Evolutionary conservation across 352 stramenopile species (phyloP).

Genomic region (Phytopythium oedochilum): DNA sequence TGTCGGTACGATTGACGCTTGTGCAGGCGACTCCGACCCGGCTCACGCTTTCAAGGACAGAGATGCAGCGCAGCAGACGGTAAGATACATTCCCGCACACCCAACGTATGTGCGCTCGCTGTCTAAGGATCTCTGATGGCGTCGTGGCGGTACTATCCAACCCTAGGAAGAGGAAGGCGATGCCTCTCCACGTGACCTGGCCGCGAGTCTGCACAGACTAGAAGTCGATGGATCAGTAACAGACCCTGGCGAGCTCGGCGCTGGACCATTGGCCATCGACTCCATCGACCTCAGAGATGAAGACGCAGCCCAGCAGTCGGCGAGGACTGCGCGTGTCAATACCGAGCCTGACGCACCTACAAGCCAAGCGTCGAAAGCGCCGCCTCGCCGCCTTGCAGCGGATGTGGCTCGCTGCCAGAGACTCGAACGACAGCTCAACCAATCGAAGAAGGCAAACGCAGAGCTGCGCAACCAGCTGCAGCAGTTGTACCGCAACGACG

Average conservation of each 20-base stretch:
- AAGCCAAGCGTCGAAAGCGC: background rate
- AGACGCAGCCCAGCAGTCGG: background rate
- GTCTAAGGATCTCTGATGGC: too few species aligned
- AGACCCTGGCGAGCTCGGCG: too few species aligned
- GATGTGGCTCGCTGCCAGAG: background rate
- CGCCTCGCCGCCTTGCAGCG: background rate
- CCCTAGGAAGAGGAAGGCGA: background rate
- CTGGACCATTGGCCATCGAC: too few species aligned
- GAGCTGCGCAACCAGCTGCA: slow-evolving; percentile 46
- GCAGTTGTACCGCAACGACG: slow-evolving; percentile 43
- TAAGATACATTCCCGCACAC: too few species aligned
- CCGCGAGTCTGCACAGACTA: too few species aligned
- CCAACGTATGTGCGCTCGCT: too few species aligned
- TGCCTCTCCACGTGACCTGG: too few species aligned
- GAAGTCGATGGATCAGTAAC: too few species aligned
- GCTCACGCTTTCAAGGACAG: too few species aligned
- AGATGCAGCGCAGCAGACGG: too few species aligned
- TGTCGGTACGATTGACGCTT: background rate
- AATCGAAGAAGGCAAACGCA: slow-evolving; percentile 36
- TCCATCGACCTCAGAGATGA: background rate
- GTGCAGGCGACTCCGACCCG: background rate
- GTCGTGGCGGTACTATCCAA: too few species aligned
- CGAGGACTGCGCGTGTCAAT: background rate
- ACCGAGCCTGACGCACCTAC: background rate
- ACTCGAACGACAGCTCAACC: slow-evolving; percentile 37